Evolutionary conservation across 2,329 filamentous ascomycete species (phyloP), one percentile per base, ranked within the genome.

Genomic region (Colletotrichum cuscutae): DNA sequence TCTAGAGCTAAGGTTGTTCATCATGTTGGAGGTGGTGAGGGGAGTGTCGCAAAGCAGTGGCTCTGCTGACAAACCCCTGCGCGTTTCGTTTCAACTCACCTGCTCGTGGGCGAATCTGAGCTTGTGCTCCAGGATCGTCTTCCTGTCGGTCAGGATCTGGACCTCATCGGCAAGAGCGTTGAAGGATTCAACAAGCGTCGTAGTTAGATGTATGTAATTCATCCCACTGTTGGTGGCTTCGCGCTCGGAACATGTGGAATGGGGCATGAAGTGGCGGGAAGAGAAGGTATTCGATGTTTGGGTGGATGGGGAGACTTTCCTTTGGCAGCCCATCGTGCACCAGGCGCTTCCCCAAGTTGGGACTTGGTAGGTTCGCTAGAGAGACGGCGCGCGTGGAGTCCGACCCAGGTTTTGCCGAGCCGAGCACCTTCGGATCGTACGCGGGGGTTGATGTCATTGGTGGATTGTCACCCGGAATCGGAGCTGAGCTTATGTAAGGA

Each of bases 1-100:
- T 94, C 93, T 94, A 94, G 93, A 95, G 93, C 93, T 94, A 94
- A 93, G 81, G 80, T 78, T 78, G 79, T 76, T 84, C 82, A 85
- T 87, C 85, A 86, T 85, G 56, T 46, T 70, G 70, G 65, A 77
- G 59, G 65, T 42, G 67, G 56, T 68, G 66, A 58, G 58, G 32
- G 15, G 57, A 28, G 52, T 53, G 65, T 74, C 54, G 68, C 72
- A 68, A 59, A 37, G 42, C 42, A 42, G 24, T 30, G 68, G 64
- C 59, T 52, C 24, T 62, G 72, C 73, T 74, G 70, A 74, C 67
- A 75, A 73, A 73, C 71, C 71, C 52, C n/a, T 46, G 24, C 24
- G 30, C 52, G 67, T 73, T 65, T 71, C 66, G 61, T 59, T 49
- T 64, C 60, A 46, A 78, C 88, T 81, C 86, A 92, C 90, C 86